Conservation (phyloP, 2,329 filamentous ascomycete genomes). For the Didymella arachidicola region DNA sequence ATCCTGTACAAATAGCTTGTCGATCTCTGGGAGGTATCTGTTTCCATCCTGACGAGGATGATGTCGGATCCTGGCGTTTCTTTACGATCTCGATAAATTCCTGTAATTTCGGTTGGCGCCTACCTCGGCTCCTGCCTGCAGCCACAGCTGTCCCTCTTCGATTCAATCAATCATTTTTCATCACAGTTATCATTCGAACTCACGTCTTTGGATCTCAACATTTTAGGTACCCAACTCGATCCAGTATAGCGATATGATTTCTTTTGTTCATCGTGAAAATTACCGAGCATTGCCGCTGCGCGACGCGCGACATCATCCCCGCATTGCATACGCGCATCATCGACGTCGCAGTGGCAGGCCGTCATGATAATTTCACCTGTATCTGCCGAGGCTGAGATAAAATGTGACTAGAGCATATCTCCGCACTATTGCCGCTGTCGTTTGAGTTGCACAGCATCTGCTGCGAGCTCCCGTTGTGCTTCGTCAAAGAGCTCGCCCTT, state of each 20-base stretch:
- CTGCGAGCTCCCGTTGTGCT: slow-evolving; percentile 16
- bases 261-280: neutral
- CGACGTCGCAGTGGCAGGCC: slow-evolving; percentile 1
- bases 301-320: slow-evolving; percentile 15
- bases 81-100: slow-evolving; percentile 8
- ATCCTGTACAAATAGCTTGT: slow-evolving; percentile 47
- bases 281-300: slow-evolving; percentile 17
- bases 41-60: slow-evolving; percentile 14
- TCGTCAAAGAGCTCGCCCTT: slow-evolving; percentile 15
- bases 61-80: slow-evolving; percentile 21
- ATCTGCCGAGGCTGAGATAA: slow-evolving; percentile 26
- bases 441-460: neutral
- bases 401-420: slow-evolving; percentile 3
- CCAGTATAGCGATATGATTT: neutral
- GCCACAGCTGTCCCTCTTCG: slow-evolving; percentile 4
- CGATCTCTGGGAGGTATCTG: slow-evolving; percentile 17
- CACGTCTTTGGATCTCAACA: neutral
- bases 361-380: neutral
- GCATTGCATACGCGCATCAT: slow-evolving; percentile 12
- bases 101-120: slow-evolving; percentile 11
- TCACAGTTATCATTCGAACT: neutral
- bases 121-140: slow-evolving; percentile 11
- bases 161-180: neutral
- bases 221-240: neutral
- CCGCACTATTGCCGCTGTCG: slow-evolving; percentile 21